Evolutionary conservation across 371 early-diverging fungal genomes (phyloP).

Genomic region (Haplosporangium sp.): DNA sequence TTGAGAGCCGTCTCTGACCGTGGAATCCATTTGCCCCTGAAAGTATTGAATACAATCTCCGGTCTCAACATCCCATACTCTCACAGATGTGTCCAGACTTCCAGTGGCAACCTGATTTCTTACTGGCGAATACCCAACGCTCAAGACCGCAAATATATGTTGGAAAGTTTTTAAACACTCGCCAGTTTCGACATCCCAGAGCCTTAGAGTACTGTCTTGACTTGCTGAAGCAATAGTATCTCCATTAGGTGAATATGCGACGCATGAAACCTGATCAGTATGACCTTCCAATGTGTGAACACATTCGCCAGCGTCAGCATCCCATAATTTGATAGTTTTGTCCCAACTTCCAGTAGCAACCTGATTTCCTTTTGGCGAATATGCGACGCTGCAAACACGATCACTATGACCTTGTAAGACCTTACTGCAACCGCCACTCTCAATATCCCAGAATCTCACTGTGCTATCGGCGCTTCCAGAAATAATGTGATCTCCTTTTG

Average conservation of each 20-base stretch:
- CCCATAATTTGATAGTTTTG: neutral
- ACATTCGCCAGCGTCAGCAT: neutral
- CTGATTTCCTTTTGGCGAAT: slow-evolving; percentile 1
- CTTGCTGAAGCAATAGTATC: slow-evolving; percentile 4
- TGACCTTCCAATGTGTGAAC: slow-evolving; percentile 2
- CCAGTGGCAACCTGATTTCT: no score
- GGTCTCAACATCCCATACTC: no score
- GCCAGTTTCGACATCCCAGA: slow-evolving; percentile 7
- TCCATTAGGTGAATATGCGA: slow-evolving; percentile 10
- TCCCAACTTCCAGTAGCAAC: neutral
- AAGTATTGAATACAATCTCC: no score
- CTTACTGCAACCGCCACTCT: neutral
- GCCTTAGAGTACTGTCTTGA: slow-evolving; percentile 3
- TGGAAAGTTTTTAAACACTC: no score
- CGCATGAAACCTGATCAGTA: neutral
- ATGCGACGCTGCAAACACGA: neutral
- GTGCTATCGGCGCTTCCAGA: slow-evolving; percentile 16
- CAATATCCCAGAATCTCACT: slow-evolving; percentile 15
- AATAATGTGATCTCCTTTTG: slow-evolving; percentile 10
- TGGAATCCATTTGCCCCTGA: no score
- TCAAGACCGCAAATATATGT: no score
- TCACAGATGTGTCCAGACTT: no score
- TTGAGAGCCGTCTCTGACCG: no score
- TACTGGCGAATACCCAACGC: no score
- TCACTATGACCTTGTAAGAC: neutral